Base-by-base conservation (phyloP, 2,329 filamentous ascomycete species). In the Neoascochyta sp. region DNA sequence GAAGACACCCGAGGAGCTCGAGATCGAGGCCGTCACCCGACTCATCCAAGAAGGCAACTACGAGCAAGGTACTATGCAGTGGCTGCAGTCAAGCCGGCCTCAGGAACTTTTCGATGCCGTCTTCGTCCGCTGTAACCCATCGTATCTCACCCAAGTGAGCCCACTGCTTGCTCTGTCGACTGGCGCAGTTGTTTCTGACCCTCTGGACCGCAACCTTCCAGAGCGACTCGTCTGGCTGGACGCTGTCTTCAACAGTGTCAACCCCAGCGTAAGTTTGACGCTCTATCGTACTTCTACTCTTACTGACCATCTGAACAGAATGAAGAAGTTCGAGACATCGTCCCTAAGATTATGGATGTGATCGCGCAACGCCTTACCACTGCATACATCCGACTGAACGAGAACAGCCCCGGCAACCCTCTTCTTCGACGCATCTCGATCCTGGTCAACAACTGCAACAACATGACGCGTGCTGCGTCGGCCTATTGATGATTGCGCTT, bases 11-110 rank as follows among this genome's bases (percentile, higher is more conserved):
- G 72, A 74, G 44, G 71, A 78, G 27, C 42, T 66, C 5, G 80
- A 86, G 49, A 70, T 82, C 13, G 70, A 75, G 11, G 65, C 70
- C 14, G 80, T 90, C 36, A 77, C 79, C 27, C 63, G 69, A 27
- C 65, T 79, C 23, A 78, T 92, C 63, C 68, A 73, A 19, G 70
- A 74, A 16, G 76, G 75, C 13, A 53, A 65, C 19, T 70, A 59
- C 32, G 66, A 71, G 42, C 60, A 65, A 18, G 69, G 65, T 25
- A 71, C 69, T 2, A 68, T 71, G 47, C 46, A 67, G 67, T 82
- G 78, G 78, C 65, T 82, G 26, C 76, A 80, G 63, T 81, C 78
- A 5, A 55, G 63, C 17, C 71, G 73, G 32, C 75, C 79, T 43
- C 66, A 68, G 10, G 70, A 74, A 24, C 64, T 82, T n/a, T 82